phyloP scores from a whole-genome alignment of 202 grass and related monocot species.

The Elaeis oleifera region DNA sequence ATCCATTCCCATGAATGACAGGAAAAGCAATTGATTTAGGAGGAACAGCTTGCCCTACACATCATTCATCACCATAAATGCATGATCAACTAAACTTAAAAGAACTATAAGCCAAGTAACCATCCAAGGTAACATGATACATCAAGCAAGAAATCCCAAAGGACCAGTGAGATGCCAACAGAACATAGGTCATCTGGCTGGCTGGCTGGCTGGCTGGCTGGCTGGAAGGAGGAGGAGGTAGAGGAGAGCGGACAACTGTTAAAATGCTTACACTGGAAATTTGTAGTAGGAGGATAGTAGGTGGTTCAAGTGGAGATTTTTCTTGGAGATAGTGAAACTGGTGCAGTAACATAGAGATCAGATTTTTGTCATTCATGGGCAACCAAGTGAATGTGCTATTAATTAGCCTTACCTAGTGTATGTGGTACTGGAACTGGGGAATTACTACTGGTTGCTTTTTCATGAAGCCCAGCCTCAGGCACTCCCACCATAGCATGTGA shows the following conservation, averaged over 20 bases:
- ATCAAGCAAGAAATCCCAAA: not conserved
- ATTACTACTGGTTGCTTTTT: not conserved
- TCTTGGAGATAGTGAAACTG: slow-evolving; percentile 22
- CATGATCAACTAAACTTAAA: slow-evolving; percentile 17
- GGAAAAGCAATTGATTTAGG: slow-evolving; percentile 10
- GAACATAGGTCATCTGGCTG: too few species aligned
- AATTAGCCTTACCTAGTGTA: slow-evolving; percentile 15
- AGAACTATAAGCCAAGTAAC: not conserved
- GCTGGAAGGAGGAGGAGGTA: too few species aligned
- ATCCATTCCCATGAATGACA: slow-evolving; percentile 12
- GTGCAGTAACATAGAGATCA: not conserved
- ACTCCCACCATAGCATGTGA: slow-evolving; percentile 16
- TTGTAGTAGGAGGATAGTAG: slow-evolving; percentile 11
- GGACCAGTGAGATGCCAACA: not conserved
- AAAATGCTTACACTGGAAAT: slow-evolving; percentile 24
- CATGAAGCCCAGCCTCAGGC: slow-evolving; percentile 6
- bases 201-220: too few species aligned
- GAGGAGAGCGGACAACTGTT: not conserved
- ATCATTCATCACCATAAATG: slow-evolving; percentile 5
- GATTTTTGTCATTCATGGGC: too few species aligned
- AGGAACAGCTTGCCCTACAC: slow-evolving; percentile 11
- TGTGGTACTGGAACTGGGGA: slow-evolving; percentile 1
- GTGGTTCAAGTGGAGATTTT: slow-evolving; percentile 2
- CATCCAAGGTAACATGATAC: too few species aligned
- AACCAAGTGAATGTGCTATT: not conserved